Evolutionary conservation across 23 red algal genomes (phyloP), one percentile per base, ranked within the genome.

Genomic region (Gracilaria caudata): DNA sequence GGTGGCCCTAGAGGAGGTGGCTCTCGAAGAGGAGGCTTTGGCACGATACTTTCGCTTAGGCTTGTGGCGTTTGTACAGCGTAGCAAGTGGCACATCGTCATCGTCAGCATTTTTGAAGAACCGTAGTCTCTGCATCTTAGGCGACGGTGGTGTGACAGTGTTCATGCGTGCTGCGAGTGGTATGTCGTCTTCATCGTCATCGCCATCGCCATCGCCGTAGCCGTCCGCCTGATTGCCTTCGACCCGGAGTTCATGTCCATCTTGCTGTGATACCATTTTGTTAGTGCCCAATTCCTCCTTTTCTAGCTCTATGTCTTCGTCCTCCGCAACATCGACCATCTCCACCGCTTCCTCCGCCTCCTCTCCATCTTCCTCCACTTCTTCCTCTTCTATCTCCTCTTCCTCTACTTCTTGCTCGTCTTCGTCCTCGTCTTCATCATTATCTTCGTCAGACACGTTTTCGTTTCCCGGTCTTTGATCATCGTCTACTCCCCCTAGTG

Each of bases 391-490:
- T 0, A 78, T 72, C 23, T 55, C 45, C 51, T 66, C 83, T 2
- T 88, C 83, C 3, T 77, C 49, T 45, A 77, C 83, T 46, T 41
- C 30, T 28, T 51, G 12, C 36, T 23, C 41, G 24, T 88, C 84
- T 20, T 41, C 88, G 23, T 92, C 88, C 20, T 17, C 23, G n/a
- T 82, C 76, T 34, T 61, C 66, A 21, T 92, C 90, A 0, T 93
- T 68, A 21, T 85, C 90, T 16, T 79, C 64, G n/a, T 84, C 81
- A 14, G 16, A 57, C 0, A 41, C 19, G 10, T 78, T 29, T 19
- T 88, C 84, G n/a, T 40, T 46, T 32, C 49, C 72, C 1, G 40
- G 34, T 7, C 51, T 79, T 0, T 45, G 20, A n/a, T 54, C 43
- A 19, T 79, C 74, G 0, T 6, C 37, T 19, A 0, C 65, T 21